phyloP scores from a whole-genome alignment of 495 filamentous ascomycete genomes.

The Lepraria neglecta region DNA sequence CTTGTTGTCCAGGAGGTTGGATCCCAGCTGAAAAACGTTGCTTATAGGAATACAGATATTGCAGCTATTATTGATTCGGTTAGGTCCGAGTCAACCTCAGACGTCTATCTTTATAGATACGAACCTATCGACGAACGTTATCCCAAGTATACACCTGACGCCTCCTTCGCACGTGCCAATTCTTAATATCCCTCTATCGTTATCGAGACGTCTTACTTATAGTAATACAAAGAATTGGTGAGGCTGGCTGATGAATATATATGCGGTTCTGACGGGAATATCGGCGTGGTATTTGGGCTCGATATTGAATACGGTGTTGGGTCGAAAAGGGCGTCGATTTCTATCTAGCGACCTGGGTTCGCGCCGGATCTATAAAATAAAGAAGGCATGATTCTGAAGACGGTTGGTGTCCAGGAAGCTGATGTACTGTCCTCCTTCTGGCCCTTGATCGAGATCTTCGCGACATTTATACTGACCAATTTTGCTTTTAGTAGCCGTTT shows the following conservation, averaged over 20 bases:
- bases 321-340: not conserved
- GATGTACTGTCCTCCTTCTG: too few species aligned
- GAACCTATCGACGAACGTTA: slow-evolving; percentile 5
- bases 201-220: slow-evolving; percentile 7
- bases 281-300: not conserved
- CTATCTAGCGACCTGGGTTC: not conserved
- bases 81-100: too few species aligned
- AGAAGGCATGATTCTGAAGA: too few species aligned
- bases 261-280: not conserved
- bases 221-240: not conserved
- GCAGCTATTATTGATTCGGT: too few species aligned
- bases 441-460: too few species aligned
- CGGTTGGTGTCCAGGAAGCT: too few species aligned
- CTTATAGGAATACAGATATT: too few species aligned
- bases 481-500: too few species aligned
- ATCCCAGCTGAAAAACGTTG: too few species aligned
- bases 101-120: slow-evolving; percentile 1
- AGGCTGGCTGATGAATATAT: slow-evolving; percentile 6
- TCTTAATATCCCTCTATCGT: slow-evolving; percentile 4
- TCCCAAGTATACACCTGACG: not conserved
- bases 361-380: too few species aligned
- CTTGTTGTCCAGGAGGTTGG: not conserved
- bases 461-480: too few species aligned
- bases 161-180: not conserved
- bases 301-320: slow-evolving; percentile 6